phyloP scores from a whole-genome alignment of 1,139 yeast genomes.

The Nakaseomyces glabratus region DNA sequence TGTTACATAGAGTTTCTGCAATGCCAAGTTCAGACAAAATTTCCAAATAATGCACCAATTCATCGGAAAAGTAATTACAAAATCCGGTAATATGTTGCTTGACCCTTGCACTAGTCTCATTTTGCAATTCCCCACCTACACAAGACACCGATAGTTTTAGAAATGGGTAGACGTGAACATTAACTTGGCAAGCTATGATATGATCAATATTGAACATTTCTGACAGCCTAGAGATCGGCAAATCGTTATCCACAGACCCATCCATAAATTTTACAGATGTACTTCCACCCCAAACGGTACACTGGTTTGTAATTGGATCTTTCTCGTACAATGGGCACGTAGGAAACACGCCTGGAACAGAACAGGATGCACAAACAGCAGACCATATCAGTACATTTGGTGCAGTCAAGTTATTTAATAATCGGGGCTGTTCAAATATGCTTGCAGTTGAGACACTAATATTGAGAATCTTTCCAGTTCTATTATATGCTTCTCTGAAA shows the following conservation, averaged over 20 bases:
- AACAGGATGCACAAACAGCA: constrained; percentile 95
- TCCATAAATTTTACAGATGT: constrained; percentile 79
- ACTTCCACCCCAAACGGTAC: constrained; percentile 59
- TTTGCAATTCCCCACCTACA: constrained; percentile 61
- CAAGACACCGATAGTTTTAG: constrained; percentile 57
- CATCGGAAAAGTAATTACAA: constrained; percentile 58
- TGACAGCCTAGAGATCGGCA: constrained; percentile 79
- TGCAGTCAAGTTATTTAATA: constrained; percentile 82
- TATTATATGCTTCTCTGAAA: constrained; percentile 85
- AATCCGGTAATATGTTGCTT: constrained; percentile 47
- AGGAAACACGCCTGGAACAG: constrained; percentile 85
- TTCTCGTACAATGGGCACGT: constrained; percentile 80
- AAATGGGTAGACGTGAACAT: constrained; percentile 90
- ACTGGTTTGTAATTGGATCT: constrained; percentile 54
- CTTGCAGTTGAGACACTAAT: constrained; percentile 86
- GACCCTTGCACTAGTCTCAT: constrained; percentile 47
- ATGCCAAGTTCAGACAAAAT: constrained; percentile 69
- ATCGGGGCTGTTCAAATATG: constrained; percentile 69
- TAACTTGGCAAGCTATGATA: constrained; percentile 92
- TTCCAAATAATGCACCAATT: constrained; percentile 68
- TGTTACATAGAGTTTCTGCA: constrained; percentile 62
- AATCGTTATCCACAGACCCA: constrained; percentile 90
- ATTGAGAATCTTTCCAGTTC: constrained; percentile 77
- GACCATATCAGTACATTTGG: constrained; percentile 94
- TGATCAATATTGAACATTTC: constrained; percentile 97